A percentile compares a stretch with the other conserved stretches of the same genome.
These are phyloP conservation scores for Pythium myriotylum DNA, from an alignment of 352 stramenopile genomes.

Conservation along the genomic window DNA sequence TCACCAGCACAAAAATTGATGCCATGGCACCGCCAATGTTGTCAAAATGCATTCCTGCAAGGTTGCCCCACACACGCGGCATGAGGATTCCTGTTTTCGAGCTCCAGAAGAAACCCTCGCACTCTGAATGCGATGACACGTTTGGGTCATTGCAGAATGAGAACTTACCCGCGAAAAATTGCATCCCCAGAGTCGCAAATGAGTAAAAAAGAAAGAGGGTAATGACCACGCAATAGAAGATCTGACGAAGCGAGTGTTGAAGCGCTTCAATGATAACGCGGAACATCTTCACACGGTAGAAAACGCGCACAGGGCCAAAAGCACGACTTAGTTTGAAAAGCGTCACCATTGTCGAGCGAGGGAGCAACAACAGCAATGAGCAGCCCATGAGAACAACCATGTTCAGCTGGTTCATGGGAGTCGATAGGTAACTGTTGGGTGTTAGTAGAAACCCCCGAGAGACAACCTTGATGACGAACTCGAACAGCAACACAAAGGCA, in stretches of 20 bases:
- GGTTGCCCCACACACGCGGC: conserved; percentile 80
- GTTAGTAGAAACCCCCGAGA: conserved; percentile 80
- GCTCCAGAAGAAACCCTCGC: conserved; percentile 71
- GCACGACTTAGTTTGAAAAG: conserved; percentile 76
- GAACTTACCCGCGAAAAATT: conserved; percentile 82
- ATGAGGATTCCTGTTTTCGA: conserved; percentile 51
- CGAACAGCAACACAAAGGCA: conserved; percentile 71
- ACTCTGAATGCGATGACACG: conserved; percentile 47
- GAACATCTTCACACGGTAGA: conserved; percentile 86
- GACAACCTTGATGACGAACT: conserved; percentile 86
- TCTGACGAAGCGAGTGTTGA: conserved; percentile 68
- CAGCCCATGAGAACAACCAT: conserved; percentile 80
- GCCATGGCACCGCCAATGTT: conserved; percentile 77
- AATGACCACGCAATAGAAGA: conserved; percentile 85
- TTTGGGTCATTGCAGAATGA: conserved; percentile 78
- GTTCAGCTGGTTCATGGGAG: conserved; percentile 86
- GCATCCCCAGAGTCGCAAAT: conserved; percentile 85
- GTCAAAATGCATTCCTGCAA: conserved; percentile 81
- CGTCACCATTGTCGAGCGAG: conserved; percentile 73
- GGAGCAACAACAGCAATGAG: conserved; percentile 68
- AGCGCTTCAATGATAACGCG: conserved; percentile 83
- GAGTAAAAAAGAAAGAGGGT: conserved; percentile 83
- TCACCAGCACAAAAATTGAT: conserved; percentile 79
- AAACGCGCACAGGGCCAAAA: conserved; percentile 83
- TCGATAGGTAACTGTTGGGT: conserved; percentile 78